Evolutionary conservation across 1,284 basidiomycete species (phyloP), one percentile per base, ranked within the genome.

Genomic region (Trichosporon ovoides): DNA sequence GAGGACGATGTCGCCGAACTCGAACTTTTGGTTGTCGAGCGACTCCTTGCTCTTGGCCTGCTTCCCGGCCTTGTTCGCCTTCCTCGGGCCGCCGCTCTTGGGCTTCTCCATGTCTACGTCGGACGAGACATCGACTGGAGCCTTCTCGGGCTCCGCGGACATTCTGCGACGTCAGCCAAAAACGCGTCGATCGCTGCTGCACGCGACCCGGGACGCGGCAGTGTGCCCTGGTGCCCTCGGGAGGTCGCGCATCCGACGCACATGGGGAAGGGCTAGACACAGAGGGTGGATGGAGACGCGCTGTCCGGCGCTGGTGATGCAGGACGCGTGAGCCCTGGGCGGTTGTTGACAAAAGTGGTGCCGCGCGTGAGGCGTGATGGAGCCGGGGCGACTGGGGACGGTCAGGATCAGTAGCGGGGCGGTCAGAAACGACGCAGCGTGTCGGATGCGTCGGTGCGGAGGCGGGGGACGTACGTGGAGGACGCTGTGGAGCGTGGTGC

Each of bases 1-100:
- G 60, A 97, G 84, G 34, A 98, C 92, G 68, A 92, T 82, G 74
- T 96, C 92, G 72, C 88, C 83, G 56, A 81, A 67, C 36, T 81
- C 78, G 74, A 83, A 86, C 62, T 77, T 78, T 43, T 66, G 68
- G 36, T 62, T 56, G 22, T 56, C 58, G 56, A 53, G 55, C 10
- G 52, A 37, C 60, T 67, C 67, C 57, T 63, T 59, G 16, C 20
- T 38, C 56, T 46, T 53, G 24, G 50, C 52, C 31, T 50, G 56
- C 59, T 58, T 55, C 48, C 48, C 16, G 19, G 19, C 55, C 35
- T 54, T 51, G 24, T 31, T 53, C 16, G 73, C 64, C 58, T 76
- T 75, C 57, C 54, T 75, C 59, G 68, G 72, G 28, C 68, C 68
- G 28, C 68, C 68, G 33, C 67, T 71, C 31, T 74, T 70, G 50